These are phyloP conservation scores for Blastobotrys buckinghamii DNA, from an alignment of 1,139 yeast species.

Conservation along the genomic window DNA sequence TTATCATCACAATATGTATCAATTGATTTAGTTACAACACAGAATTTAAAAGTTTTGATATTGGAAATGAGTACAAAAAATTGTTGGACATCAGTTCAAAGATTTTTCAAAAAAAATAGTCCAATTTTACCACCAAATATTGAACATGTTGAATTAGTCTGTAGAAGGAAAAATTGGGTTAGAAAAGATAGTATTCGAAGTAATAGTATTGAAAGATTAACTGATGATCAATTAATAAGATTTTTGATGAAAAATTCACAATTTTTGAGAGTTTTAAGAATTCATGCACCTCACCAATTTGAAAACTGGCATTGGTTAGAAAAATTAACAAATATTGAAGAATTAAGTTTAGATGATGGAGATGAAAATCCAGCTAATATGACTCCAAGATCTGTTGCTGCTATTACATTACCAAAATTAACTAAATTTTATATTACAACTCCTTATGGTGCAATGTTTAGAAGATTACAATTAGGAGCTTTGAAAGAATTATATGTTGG, in stretches of 20 bases:
- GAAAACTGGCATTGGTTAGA: slow-evolving; percentile 9
- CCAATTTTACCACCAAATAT: slow-evolving; percentile 6
- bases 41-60: slow-evolving; percentile 2
- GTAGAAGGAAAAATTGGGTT: slow-evolving; percentile 1
- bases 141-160: slow-evolving; percentile 6
- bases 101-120: slow-evolving; percentile 5
- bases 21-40: background rate
- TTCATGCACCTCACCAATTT: slow-evolving; percentile 9
- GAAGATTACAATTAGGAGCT: slow-evolving; percentile 6
- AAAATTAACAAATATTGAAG: background rate
- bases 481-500: slow-evolving; percentile 9
- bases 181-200: slow-evolving; percentile 1
- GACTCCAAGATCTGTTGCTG: background rate
- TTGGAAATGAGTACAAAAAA: slow-evolving; percentile 4
- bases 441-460: slow-evolving; percentile 11
- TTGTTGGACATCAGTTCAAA: slow-evolving; percentile 9
- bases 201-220: slow-evolving; percentile 3
- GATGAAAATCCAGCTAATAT: slow-evolving; percentile 10
- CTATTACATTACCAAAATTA: slow-evolving; percentile 5
- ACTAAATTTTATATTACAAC: slow-evolving; percentile 7
- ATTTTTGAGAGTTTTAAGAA: background rate
- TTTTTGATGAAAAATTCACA: background rate
- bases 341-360: slow-evolving; percentile 8
- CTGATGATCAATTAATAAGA: slow-evolving; percentile 4
- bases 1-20: slow-evolving; percentile 7